A percentile compares a stretch with the other conserved stretches of the same genome.
phyloP scores from a whole-genome alignment of 1,284 basidiomycete species.

The Agroathelia rolfsii region DNA sequence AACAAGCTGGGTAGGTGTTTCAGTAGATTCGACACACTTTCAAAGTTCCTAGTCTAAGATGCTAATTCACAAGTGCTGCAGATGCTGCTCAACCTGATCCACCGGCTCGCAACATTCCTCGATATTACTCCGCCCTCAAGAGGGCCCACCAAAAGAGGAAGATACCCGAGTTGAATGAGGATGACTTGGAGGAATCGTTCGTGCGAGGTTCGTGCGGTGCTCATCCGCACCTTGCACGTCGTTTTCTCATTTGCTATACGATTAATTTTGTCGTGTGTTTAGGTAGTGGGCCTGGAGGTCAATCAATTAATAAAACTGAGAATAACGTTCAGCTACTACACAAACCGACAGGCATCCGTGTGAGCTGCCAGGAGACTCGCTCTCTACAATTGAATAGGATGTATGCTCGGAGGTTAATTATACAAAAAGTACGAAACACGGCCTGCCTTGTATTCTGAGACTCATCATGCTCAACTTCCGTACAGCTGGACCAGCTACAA shows the following conservation, averaged over 20 bases:
- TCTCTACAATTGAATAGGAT: conserved; percentile 62
- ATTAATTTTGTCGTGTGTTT: too few relatives aligned
- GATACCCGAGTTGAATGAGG: conserved; percentile 58
- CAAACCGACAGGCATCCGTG: conserved; percentile 68
- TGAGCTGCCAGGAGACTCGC: conserved; percentile 71
- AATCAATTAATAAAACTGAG: conserved; percentile 80
- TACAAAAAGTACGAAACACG: conserved; percentile 54
- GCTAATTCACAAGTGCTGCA: conserved; percentile 23
- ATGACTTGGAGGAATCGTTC: conserved; percentile 67
- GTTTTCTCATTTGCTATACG: too few relatives aligned
- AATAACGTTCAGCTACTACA: conserved; percentile 76
- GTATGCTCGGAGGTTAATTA: conserved; percentile 52
- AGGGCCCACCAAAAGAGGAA: conserved; percentile 50
- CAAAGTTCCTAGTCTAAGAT: conserved; percentile 9
- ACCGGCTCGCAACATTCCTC: conserved; percentile 17
- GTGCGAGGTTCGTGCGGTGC: conserved; percentile 48
- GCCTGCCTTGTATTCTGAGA: conserved; percentile 10
- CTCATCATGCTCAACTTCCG: too few relatives aligned
- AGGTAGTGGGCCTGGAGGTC: conserved; percentile 78
- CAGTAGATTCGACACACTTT: conserved; percentile 11
- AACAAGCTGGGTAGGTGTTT: conserved; percentile 27
- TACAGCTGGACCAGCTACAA: conserved; percentile 53
- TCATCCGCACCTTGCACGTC: too few relatives aligned
- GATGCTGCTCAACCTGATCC: conserved; percentile 31
- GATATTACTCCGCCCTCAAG: conserved; percentile 60